Conservation (phyloP, 208 protist species). For the Kentomonas sorsogonicus region DNA sequence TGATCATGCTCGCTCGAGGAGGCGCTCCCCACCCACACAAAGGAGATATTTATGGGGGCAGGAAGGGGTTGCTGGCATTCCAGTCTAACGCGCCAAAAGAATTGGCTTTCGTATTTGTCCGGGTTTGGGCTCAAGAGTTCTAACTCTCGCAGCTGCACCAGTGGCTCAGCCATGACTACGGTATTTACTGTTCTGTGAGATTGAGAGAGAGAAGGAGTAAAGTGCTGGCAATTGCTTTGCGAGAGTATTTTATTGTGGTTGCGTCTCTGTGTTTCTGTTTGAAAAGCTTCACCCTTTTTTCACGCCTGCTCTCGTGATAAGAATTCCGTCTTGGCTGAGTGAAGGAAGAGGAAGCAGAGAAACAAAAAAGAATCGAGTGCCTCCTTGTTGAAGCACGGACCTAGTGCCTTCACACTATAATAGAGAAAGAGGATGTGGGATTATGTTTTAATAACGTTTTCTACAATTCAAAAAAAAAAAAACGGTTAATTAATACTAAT, state of each 20-base stretch:
- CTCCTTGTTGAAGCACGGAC: no score
- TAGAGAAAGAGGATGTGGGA: no score
- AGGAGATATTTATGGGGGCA: slow-evolving; percentile 93
- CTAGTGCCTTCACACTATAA: no score
- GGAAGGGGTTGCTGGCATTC: slow-evolving; percentile 47
- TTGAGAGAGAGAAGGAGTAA: slow-evolving; percentile 14
- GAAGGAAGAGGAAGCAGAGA: no score
- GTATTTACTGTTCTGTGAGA: no score
- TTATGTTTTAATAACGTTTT: no score
- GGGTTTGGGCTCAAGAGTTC: slow-evolving; percentile 83
- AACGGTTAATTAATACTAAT: no score
- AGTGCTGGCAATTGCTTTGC: slow-evolving; percentile 11
- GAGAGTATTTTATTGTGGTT: not conserved
- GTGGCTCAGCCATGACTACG: slow-evolving; percentile 49
- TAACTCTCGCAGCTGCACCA: slow-evolving; percentile 86
- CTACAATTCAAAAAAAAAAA: slow-evolving; percentile 7
- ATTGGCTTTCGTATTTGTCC: slow-evolving; percentile 32
- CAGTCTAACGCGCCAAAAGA: slow-evolving; percentile 79
- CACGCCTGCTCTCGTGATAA: no score
- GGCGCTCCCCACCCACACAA: slow-evolving; percentile 97
- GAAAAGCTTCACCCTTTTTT: no score
- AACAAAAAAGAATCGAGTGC: no score
- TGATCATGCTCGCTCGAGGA: slow-evolving; percentile 94
- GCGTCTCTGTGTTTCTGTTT: not conserved
- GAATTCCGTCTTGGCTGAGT: no score